phyloP scores from a whole-genome alignment of 768 basidiomycete species.

The Calvatia gigantea region DNA sequence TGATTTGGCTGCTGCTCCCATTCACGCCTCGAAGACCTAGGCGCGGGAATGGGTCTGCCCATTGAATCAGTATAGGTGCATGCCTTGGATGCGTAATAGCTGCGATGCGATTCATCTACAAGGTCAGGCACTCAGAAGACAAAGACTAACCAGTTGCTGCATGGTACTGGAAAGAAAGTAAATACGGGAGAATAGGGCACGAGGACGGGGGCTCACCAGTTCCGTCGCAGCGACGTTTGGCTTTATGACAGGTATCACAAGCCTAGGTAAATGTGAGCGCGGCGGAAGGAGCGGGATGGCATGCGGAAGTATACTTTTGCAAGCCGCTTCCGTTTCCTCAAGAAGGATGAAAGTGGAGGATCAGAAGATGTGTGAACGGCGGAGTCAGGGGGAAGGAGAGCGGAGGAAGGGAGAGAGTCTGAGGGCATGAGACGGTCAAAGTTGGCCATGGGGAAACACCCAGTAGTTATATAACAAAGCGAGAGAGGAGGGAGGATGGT shows the following conservation, averaged over 20 bases:
- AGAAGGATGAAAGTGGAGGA: constrained; percentile 26
- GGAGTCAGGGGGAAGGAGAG: constrained; percentile 17
- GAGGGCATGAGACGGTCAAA: constrained; percentile 22
- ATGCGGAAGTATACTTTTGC: constrained; percentile 37
- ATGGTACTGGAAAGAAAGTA: constrained; percentile 50
- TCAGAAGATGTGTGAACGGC: constrained; percentile 18
- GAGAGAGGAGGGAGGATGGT: constrained; percentile 14
- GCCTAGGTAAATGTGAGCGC: constrained; percentile 33
- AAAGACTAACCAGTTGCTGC: constrained; percentile 69
- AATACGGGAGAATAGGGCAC: constrained; percentile 11
- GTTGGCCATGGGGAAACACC: constrained; percentile 31
- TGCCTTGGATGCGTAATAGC: constrained; percentile 77
- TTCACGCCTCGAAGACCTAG: constrained; percentile 43
- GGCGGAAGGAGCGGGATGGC: not conserved
- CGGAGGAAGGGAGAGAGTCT: constrained; percentile 6
- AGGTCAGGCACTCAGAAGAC: constrained; percentile 6
- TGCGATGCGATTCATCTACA: constrained; percentile 26
- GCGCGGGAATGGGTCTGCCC: constrained; percentile 79
- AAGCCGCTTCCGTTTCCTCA: constrained; percentile 54
- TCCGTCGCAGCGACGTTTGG: constrained; percentile 81
- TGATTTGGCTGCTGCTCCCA: constrained; percentile 8
- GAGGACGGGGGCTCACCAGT: constrained; percentile 48
- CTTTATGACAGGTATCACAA: constrained; percentile 83
- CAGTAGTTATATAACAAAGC: constrained; percentile 12
- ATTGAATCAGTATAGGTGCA: constrained; percentile 80